A percentile compares a stretch with the other conserved stretches of the same genome.
Evolutionary conservation across 495 filamentous ascomycete genomes (phyloP).

Genomic region (Pyronema domesticum): DNA sequence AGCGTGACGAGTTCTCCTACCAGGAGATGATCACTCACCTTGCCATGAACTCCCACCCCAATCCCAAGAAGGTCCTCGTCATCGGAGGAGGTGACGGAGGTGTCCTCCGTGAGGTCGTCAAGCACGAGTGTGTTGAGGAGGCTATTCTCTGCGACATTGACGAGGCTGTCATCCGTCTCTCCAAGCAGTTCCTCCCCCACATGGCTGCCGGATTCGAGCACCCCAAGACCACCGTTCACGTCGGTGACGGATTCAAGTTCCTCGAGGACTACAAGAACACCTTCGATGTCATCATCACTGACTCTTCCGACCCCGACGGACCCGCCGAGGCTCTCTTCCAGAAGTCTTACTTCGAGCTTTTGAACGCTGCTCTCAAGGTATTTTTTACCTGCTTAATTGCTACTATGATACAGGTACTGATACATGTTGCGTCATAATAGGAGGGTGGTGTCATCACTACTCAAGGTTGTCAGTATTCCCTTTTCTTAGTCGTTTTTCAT

Average conservation of each 20-base stretch:
- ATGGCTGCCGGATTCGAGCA: conserved; percentile 89
- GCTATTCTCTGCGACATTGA: conserved; percentile 96
- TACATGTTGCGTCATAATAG: conserved; percentile 19
- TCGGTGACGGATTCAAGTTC: conserved; percentile 98
- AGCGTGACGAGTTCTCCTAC: conserved; percentile 97
- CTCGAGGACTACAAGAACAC: conserved; percentile 78
- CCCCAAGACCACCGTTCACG: conserved; percentile 74
- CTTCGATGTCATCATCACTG: conserved; percentile 99
- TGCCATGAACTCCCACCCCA: conserved; percentile 94
- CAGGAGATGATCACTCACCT: conserved; percentile 99
- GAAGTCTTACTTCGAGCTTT: conserved; percentile 94
- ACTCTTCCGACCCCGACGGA: conserved; percentile 92
- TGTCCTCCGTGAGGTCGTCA: conserved; percentile 92
- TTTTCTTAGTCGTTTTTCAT: conserved; percentile 27
- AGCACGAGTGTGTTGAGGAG: conserved; percentile 62
- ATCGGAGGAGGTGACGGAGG: conserved; percentile 95
- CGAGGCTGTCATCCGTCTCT: conserved; percentile 96
- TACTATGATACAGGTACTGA: background rate
- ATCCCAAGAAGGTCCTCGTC: conserved; percentile 94
- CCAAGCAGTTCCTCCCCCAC: conserved; percentile 90
- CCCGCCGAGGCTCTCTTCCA: conserved; percentile 92
- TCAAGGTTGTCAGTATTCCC: conserved; percentile 97
- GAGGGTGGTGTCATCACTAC: conserved; percentile 98
- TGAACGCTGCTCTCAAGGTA: conserved; percentile 56
- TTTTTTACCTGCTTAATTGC: background rate